phyloP scores from a whole-genome alignment of 306 rosid genomes.

The Ochetophila trinervis region DNA sequence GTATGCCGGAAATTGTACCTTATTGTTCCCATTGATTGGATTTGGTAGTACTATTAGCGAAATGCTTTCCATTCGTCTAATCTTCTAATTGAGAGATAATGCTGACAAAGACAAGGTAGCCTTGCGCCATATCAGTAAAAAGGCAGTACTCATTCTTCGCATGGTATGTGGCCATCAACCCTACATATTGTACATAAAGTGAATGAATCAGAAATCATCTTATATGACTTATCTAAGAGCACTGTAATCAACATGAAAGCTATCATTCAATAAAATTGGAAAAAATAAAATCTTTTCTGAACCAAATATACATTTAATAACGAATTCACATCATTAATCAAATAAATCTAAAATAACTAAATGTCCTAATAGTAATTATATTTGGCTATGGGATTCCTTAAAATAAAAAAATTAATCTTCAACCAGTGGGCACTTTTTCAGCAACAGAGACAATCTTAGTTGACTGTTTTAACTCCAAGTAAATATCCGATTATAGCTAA shows the following conservation, averaged over 20 bases:
- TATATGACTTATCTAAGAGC: neutral
- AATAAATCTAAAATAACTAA: too few species aligned
- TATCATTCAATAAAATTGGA: too few species aligned
- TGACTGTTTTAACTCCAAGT: too few species aligned
- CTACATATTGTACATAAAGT: constrained; percentile 41
- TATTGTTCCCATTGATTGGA: neutral
- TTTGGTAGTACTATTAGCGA: constrained; percentile 5
- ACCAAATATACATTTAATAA: too few species aligned
- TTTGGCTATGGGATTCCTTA: too few species aligned
- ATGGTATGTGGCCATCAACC: constrained; percentile 83
- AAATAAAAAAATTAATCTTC: too few species aligned
- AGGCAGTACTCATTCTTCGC: constrained; percentile 94
- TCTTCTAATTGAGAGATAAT: constrained; percentile 73
- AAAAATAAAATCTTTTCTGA: too few species aligned
- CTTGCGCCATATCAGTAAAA: constrained; percentile 75
- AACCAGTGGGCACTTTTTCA: too few species aligned
- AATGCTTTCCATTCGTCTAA: constrained; percentile 16
- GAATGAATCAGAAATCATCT: constrained; percentile 16
- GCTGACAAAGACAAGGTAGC: constrained; percentile 65
- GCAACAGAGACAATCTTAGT: too few species aligned
- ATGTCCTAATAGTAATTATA: too few species aligned
- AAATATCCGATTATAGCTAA: too few species aligned
- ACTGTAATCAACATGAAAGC: neutral
- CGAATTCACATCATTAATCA: too few species aligned
- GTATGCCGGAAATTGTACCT: neutral